Evolutionary conservation across 176 grass and related monocot genomes (phyloP).

Genomic region (Otatea glauca): DNA sequence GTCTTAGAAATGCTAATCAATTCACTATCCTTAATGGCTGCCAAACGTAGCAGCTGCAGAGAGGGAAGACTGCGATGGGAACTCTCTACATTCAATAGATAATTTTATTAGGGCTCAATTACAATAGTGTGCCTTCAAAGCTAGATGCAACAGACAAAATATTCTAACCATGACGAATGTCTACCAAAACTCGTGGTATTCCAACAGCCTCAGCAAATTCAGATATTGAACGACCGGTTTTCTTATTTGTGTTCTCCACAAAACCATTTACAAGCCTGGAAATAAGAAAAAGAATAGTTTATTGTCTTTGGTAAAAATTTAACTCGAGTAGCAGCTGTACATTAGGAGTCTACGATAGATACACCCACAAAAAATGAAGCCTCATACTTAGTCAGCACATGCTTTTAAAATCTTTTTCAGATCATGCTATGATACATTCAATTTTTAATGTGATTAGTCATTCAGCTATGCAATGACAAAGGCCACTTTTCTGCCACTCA

Average conservation of each 20-base stretch:
- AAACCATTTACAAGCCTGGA: constrained; percentile 92
- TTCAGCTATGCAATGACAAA: background rate
- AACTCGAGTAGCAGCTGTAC: background rate
- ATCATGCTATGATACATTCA: constrained; percentile 27
- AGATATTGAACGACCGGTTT: constrained; percentile 75
- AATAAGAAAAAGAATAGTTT: background rate
- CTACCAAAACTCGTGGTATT: constrained; percentile 84
- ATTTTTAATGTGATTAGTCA: background rate
- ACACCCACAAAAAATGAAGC: background rate
- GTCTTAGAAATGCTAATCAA: constrained; percentile 7
- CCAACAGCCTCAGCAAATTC: constrained; percentile 78
- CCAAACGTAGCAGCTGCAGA: constrained; percentile 64
- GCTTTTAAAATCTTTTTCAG: background rate
- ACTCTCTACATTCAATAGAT: constrained; percentile 64
- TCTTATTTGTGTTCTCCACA: constrained; percentile 65
- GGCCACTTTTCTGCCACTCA: background rate
- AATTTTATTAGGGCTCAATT: constrained; percentile 26
- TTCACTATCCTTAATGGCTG: constrained; percentile 64
- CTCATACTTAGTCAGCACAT: background rate
- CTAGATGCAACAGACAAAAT: background rate
- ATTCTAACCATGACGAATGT: constrained; percentile 93
- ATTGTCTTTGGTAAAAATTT: background rate
- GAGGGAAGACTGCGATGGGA: constrained; percentile 87
- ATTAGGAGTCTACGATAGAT: background rate
- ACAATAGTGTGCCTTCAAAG: background rate